These are phyloP conservation scores for Globisporangium middletonii DNA, from an alignment of 352 stramenopile genomes.

Conservation along the genomic window DNA sequence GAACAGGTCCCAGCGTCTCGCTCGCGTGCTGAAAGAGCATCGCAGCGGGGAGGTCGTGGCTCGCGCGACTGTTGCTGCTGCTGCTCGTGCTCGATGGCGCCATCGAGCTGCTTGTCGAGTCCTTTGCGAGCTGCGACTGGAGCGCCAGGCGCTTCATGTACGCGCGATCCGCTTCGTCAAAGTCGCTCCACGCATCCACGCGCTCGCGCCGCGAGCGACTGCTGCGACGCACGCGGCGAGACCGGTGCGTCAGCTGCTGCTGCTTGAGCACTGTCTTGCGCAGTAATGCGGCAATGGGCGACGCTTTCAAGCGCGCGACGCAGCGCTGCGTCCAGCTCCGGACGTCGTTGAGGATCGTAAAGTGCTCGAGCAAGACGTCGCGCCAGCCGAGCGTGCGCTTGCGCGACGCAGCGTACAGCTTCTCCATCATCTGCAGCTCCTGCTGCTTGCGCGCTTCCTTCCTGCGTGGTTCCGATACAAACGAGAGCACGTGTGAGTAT, in stretches of 20 bases:
- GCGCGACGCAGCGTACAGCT: conserved; percentile 35
- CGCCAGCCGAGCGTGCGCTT: conserved; percentile 32
- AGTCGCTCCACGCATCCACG: conserved; percentile 27
- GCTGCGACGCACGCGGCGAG: conserved; percentile 12
- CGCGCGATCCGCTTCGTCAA: conserved; percentile 36
- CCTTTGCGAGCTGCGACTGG: neutral
- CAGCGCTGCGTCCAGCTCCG: conserved; percentile 23
- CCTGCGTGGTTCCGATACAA: neutral
- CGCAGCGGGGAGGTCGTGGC: neutral
- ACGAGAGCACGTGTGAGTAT: neutral
- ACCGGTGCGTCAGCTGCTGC: conserved; percentile 1
- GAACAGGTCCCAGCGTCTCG: conserved; percentile 1
- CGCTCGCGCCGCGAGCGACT: neutral
- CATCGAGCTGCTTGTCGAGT: neutral
- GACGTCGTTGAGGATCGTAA: conserved; percentile 33
- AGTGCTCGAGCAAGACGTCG: conserved; percentile 27
- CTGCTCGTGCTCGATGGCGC: neutral
- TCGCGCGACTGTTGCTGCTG: neutral
- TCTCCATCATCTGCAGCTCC: conserved; percentile 39
- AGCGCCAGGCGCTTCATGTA: conserved; percentile 37
- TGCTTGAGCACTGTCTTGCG: conserved; percentile 10
- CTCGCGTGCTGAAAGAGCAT: neutral
- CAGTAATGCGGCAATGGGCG: conserved; percentile 5
- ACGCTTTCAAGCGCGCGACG: conserved; percentile 19
- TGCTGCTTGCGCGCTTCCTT: conserved; percentile 27